Conservation (phyloP, 805 yeast species). For the Ogataea haglerorum region DNA sequence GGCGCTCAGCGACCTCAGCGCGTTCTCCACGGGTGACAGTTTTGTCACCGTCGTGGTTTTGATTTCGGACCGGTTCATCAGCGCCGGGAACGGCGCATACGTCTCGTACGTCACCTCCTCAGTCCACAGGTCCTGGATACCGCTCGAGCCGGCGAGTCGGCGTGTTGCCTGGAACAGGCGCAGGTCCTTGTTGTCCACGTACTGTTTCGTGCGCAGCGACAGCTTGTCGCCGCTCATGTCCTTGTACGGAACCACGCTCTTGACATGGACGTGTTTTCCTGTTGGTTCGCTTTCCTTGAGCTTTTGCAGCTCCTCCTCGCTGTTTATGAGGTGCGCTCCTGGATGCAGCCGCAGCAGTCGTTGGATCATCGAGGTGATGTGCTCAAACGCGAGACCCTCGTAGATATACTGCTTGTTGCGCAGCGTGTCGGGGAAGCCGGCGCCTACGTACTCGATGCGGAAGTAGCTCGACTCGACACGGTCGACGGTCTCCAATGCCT, state of each 20-base stretch:
- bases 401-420: constrained; percentile 76
- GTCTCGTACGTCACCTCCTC: constrained; percentile 83
- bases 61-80: constrained; percentile 81
- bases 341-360: constrained; percentile 72
- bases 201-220: constrained; percentile 64
- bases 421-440: constrained; percentile 76
- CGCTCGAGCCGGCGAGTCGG: constrained; percentile 68
- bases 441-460: constrained; percentile 76
- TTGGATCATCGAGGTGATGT: constrained; percentile 76
- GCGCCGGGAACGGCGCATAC: constrained; percentile 73
- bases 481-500: constrained; percentile 63
- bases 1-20: constrained; percentile 59
- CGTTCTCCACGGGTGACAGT: constrained; percentile 83
- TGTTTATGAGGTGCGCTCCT: constrained; percentile 69
- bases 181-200: constrained; percentile 71
- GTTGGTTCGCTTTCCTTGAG: constrained; percentile 50
- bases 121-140: constrained; percentile 79
- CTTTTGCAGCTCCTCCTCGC: constrained; percentile 49
- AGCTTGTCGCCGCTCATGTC: constrained; percentile 40
- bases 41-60: constrained; percentile 44
- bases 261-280: constrained; percentile 72
- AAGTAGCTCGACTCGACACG: constrained; percentile 74
- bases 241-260: constrained; percentile 66
- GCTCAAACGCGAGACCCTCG: constrained; percentile 87
- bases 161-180: constrained; percentile 65